Evolutionary conservation across 257 asterid species (phyloP), one percentile per base, ranked within the genome.

Genomic region (Gardenia jasminoides): DNA sequence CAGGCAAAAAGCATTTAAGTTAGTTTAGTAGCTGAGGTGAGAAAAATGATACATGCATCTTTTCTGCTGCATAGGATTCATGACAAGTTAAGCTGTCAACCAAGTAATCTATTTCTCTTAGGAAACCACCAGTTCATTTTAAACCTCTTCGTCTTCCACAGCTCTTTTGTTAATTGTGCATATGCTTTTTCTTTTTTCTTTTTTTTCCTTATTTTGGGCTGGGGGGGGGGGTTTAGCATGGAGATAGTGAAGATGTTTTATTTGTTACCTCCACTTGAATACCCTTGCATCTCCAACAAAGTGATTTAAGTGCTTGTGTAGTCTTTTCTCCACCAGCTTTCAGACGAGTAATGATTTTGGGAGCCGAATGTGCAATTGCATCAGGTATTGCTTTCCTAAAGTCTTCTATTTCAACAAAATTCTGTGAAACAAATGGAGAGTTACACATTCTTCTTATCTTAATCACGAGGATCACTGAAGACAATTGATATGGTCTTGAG

Each of bases 271-370:
- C 97, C 67, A 85, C 98, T 87, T 90, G 97, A 84, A 96, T 89
- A 68, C 98, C 96, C 93, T 91, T 91, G 91, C 93, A 87, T 90
- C 97, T 91, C 99, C 96, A 93, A 84, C 98, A 96, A 48, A 93
- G 90, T 62, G 99, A 92, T 86, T 90, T 91, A 76, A 96, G 90
- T 75, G 99, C 97, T 81, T 96, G 97, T 19, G 82, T 83, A 79
- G 93, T 96, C 95, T 92, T 96, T 82, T 96, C 97, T 80, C 97
- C 97, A 69, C 95, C 96, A 83, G 95, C 96, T 87, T 91, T 92
- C 74, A 96, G 90, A 76, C 92, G 97, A 75, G 94, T 86, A 78
- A 93, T 89, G 74, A 96, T 93, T 80, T 92, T 96, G 82, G 90
- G 91, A 73, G 97, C 95, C 72, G 98, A 93, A 86, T 96, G 98